phyloP scores from a whole-genome alignment of 768 basidiomycete species.

The Leccinum broughii region DNA sequence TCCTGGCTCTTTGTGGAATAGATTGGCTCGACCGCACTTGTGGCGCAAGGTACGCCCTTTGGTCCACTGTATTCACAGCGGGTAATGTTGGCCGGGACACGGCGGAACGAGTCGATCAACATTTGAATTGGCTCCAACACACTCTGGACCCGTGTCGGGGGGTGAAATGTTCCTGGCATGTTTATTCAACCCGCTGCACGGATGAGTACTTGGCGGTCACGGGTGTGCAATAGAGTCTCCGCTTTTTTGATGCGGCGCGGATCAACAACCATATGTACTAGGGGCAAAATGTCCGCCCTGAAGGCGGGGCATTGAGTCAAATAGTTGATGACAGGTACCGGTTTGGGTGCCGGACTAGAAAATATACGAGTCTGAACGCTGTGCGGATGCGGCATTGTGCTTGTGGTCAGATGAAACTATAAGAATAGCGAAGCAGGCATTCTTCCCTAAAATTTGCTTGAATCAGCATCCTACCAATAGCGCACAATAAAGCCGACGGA shows the following conservation, averaged over 20 bases:
- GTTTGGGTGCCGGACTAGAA: too few relatives aligned
- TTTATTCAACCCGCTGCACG: not conserved
- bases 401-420: not conserved
- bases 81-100: not conserved
- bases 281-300: not conserved
- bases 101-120: not conserved
- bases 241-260: not conserved
- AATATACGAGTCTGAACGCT: not conserved
- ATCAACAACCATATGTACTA: not conserved
- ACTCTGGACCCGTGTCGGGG: not conserved
- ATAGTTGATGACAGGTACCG: too few relatives aligned
- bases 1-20: not conserved
- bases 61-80: not conserved
- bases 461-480: not conserved
- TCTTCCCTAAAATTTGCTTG: not conserved
- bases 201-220: not conserved
- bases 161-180: not conserved
- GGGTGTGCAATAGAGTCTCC: not conserved
- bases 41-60: not conserved
- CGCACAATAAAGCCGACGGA: not conserved
- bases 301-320: not conserved
- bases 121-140: not conserved
- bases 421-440: too few relatives aligned
- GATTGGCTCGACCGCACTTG: not conserved
- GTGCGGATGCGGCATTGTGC: not conserved